A percentile compares a stretch with the other conserved stretches of the same genome.
Evolutionary conservation across 2,329 filamentous ascomycete genomes (phyloP).

Genomic region (Lojkania enalia): DNA sequence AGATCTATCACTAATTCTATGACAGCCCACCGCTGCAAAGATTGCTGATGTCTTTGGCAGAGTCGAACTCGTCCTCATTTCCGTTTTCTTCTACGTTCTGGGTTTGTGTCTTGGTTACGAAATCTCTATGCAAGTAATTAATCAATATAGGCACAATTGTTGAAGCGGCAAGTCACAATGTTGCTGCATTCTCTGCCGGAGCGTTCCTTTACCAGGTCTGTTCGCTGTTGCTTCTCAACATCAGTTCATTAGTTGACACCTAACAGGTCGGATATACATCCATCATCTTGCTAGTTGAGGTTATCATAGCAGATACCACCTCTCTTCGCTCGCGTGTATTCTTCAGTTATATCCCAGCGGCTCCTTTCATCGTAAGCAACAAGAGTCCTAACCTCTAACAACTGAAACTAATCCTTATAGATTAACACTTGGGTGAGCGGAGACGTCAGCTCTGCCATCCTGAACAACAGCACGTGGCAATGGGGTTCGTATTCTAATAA

Average conservation of each 20-base stretch:
- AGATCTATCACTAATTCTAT: background rate
- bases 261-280: conserved; percentile 63
- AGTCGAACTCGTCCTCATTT: conserved; percentile 60
- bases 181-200: conserved; percentile 60
- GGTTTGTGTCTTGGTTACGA: conserved; percentile 32
- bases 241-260: too few species aligned
- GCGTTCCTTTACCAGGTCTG: conserved; percentile 59
- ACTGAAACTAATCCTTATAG: too few species aligned
- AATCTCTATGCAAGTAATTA: background rate
- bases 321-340: conserved; percentile 65
- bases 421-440: conserved; percentile 66
- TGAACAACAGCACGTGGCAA: conserved; percentile 57
- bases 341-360: conserved; percentile 66
- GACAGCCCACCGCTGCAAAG: conserved; percentile 61
- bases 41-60: conserved; percentile 65
- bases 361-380: conserved; percentile 57
- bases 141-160: conserved; percentile 50
- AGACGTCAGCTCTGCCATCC: conserved; percentile 57
- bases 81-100: conserved; percentile 60
- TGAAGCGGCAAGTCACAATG: conserved; percentile 55
- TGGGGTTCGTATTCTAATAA: conserved; percentile 53
- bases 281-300: conserved; percentile 64
- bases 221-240: too few species aligned
- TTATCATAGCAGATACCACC: conserved; percentile 66
- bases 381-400: too few species aligned